These are phyloP conservation scores for Sonneratia caseolaris DNA, from an alignment of 345 rosid species.

Conservation along the genomic window DNA sequence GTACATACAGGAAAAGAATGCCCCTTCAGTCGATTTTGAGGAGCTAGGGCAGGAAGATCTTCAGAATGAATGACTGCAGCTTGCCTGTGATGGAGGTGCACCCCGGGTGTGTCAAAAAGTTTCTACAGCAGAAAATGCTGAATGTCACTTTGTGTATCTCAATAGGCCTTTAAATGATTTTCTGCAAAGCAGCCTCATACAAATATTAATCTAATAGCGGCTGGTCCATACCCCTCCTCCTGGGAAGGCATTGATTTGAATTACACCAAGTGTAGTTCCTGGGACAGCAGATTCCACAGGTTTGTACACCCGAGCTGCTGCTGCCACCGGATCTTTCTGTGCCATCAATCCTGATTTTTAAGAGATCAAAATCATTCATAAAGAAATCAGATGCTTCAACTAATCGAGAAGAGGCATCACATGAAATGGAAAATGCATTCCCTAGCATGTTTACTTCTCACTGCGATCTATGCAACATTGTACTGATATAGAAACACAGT, in stretches of 20 bases:
- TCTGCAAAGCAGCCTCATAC: neutral
- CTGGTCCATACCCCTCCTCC: constrained; percentile 72
- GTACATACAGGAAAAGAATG: constrained; percentile 54
- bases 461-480: neutral
- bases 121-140: constrained; percentile 36
- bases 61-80: constrained; percentile 88
- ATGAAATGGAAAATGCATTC: neutral
- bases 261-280: constrained; percentile 92
- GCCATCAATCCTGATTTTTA: constrained; percentile 55
- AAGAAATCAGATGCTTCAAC: neutral
- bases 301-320: constrained; percentile 73
- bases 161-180: neutral
- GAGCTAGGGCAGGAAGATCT: constrained; percentile 91
- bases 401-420: neutral
- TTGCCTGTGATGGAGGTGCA: constrained; percentile 94
- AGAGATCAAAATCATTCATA: neutral
- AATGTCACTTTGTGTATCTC: neutral
- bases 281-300: constrained; percentile 98
- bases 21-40: constrained; percentile 77
- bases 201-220: constrained; percentile 4
- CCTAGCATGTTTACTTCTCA: neutral
- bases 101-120: constrained; percentile 86
- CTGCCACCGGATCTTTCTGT: constrained; percentile 84
- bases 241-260: constrained; percentile 81
- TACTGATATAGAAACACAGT: neutral